Base-by-base conservation (phyloP, 2,329 filamentous ascomycete genomes). In the Pseudopithomyces chartarum region DNA sequence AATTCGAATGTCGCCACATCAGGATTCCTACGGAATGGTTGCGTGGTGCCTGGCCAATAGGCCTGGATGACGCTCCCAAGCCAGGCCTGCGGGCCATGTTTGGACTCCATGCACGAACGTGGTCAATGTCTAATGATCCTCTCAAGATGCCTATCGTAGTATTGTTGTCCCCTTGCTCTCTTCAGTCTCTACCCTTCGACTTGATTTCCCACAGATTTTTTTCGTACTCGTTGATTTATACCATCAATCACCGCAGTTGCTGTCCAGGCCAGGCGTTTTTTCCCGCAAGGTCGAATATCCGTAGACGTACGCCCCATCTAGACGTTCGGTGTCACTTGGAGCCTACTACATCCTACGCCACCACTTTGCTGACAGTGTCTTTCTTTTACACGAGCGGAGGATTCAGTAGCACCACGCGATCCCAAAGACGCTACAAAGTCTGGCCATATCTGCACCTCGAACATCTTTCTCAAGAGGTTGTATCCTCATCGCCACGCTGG, bases 331-430 rank as follows among this genome's bases (percentile, higher is more conserved):
- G 23, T 26, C 38, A 42, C 48, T 19, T 8, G 8, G 48, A 42
- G 23, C 33, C 36, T 17, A 33, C 48, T n/a, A 29, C 36, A 51
- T 51, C 38, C 23, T 33, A 39, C 48, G 48, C 36, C 48, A 34
- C 47, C 34, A 43, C 23, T 6, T 6, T 20, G 48, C 48, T 43
- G 48, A 51, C 44, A 47, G 17, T 29, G 23, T 11, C 29, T 33
- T 26, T 15, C n/a, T 22, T 51, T 13, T 15, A 51, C 20, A 42
- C 38, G 36, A 43, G 12, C 17, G 48, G 17, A 51, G 48, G 48
- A 51, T 42, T 8, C 38, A 38, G 48, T 33, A 51, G 15, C 17
- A 47, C 23, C 38, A 51, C 38, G 36, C 48, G 32, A 17, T 42
- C 47, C 11, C 13, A 33, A 38, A 29, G 36, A 26, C 10, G 36